Evolutionary conservation across 163 green algal genomes (phyloP).

Genomic region (Chloromonas sp.): DNA sequence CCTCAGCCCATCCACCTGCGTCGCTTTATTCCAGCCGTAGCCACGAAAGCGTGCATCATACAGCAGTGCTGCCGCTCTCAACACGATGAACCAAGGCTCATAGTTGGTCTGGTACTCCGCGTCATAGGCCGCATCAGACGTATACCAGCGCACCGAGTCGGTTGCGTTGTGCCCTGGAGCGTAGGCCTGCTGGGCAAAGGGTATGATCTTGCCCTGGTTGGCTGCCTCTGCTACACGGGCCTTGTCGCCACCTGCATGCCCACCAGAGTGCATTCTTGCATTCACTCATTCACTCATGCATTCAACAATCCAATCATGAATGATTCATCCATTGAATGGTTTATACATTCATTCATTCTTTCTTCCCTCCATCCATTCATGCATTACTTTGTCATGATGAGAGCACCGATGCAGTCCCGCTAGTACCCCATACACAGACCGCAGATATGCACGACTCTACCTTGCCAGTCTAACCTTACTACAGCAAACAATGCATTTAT

Average conservation of each 20-base stretch:
- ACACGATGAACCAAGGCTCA: conserved; percentile 37
- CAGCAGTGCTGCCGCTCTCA: background rate
- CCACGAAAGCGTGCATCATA: conserved; percentile 37
- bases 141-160: conserved; percentile 5
- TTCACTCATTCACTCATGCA: background rate
- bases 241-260: background rate
- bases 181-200: conserved; percentile 17
- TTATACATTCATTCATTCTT: background rate
- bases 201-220: background rate
- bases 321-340: background rate
- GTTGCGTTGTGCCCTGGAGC: conserved; percentile 16
- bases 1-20: conserved; percentile 9
- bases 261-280: no score
- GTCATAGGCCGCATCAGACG: background rate
- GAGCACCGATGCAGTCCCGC: no score
- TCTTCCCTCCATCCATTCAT: background rate
- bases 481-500: no score
- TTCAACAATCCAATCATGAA: background rate
- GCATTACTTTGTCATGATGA: background rate
- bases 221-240: background rate
- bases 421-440: no score
- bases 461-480: no score
- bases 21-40: conserved; percentile 44
- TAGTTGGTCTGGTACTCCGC: conserved; percentile 29
- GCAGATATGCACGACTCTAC: no score